Percentiles rank a stretch among this genome's conserved stretches.
Evolutionary conservation across 805 yeast genomes (phyloP).

Genomic region (Torulaspora quercuum): DNA sequence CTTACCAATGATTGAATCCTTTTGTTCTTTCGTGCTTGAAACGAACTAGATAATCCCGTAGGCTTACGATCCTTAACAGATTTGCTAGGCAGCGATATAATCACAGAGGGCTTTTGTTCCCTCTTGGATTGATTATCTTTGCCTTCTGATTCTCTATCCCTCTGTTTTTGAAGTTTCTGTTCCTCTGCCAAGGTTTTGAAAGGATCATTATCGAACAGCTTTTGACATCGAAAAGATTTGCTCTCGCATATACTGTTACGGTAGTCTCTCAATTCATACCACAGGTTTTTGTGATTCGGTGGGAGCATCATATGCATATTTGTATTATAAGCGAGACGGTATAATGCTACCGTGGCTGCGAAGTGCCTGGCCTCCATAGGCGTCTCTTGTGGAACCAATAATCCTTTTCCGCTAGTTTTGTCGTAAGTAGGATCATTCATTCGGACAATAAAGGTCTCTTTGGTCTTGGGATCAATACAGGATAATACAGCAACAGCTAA

Average conservation of each 20-base stretch:
- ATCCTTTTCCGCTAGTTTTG: constrained; percentile 43
- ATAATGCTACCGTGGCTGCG: constrained; percentile 86
- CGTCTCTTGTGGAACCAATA: constrained; percentile 66
- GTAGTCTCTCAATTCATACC: constrained; percentile 68
- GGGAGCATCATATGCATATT: constrained; percentile 87
- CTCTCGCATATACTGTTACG: constrained; percentile 49
- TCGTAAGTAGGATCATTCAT: constrained; percentile 47
- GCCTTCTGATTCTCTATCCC: constrained; percentile 46
- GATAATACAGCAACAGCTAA: constrained; percentile 61
- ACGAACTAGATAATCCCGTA: neutral
- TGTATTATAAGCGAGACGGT: constrained; percentile 72
- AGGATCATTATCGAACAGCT: constrained; percentile 67
- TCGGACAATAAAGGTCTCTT: constrained; percentile 55
- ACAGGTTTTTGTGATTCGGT: constrained; percentile 68
- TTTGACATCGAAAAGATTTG: constrained; percentile 48
- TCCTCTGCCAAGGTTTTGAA: constrained; percentile 64
- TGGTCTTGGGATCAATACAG: constrained; percentile 78
- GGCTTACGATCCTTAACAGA: constrained; percentile 1
- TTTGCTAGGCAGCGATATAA: constrained; percentile 36
- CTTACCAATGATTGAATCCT: constrained; percentile 16
- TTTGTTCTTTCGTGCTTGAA: neutral
- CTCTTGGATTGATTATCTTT: constrained; percentile 50
- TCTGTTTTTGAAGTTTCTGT: constrained; percentile 43
- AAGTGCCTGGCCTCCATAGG: constrained; percentile 85
- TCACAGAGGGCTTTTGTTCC: constrained; percentile 45